These are phyloP conservation scores for Phytopythium delawarense DNA, from an alignment of 352 stramenopile genomes.

Conservation along the genomic window DNA sequence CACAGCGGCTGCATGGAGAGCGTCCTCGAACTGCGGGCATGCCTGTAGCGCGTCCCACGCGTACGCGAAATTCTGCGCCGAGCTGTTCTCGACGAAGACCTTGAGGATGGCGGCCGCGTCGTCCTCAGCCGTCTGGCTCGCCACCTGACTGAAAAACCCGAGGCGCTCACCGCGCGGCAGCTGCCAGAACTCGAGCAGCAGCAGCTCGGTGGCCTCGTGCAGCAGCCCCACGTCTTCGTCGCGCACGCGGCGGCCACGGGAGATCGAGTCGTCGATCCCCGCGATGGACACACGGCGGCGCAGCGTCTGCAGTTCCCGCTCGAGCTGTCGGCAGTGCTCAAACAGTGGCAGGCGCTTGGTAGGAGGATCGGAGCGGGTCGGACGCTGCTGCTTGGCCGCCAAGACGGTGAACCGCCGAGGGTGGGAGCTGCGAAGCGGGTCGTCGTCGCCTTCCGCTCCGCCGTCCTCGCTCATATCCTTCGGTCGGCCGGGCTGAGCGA, in stretches of 20 bases:
- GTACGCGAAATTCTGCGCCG: constrained; percentile 33
- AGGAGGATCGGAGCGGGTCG: not conserved
- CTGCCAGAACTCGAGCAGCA: constrained; percentile 67
- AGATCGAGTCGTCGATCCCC: constrained; percentile 7
- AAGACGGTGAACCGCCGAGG: constrained; percentile 18
- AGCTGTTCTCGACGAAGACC: constrained; percentile 48
- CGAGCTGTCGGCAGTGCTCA: constrained; percentile 60
- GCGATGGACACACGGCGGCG: constrained; percentile 24
- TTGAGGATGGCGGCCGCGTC: constrained; percentile 41
- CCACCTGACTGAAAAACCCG: constrained; percentile 67
- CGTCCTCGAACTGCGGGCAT: constrained; percentile 40
- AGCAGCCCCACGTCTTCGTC: constrained; percentile 46
- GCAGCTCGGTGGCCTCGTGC: constrained; percentile 48
- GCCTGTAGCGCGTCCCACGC: constrained; percentile 50
- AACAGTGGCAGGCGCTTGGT: constrained; percentile 35
- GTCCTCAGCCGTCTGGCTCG: constrained; percentile 45
- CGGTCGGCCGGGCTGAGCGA: constrained; percentile 19
- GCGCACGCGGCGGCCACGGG: constrained; percentile 4
- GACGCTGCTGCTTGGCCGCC: not conserved
- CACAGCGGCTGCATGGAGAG: constrained; percentile 18
- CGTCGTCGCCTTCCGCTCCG: constrained; percentile 19
- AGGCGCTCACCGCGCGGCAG: constrained; percentile 51
- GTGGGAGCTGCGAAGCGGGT: constrained; percentile 1
- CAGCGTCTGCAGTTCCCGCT: constrained; percentile 48
- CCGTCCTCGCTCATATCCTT: constrained; percentile 11